Base-by-base conservation (phyloP, 768 basidiomycete genomes). In the Pulveroboletus ravenelii region DNA sequence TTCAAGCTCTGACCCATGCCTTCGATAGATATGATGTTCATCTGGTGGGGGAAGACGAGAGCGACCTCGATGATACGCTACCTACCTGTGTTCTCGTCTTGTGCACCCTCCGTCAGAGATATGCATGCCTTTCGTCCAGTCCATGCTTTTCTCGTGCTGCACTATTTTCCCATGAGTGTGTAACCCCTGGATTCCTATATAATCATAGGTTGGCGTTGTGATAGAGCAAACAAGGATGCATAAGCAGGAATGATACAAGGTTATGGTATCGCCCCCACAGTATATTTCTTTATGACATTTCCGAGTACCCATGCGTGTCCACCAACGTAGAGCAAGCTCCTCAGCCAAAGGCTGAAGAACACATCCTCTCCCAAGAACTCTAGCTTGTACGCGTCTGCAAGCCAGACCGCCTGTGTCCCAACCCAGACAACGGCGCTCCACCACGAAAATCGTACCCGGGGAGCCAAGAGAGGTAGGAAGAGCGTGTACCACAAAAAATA, bases 401-500 rank as follows among this genome's bases (percentile, higher is more conserved):
- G 78, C 96, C 96, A 99, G 17, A 93, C 52, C 0, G 79, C 92
- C 72, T 97, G 94, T 9, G 78, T 79, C 0, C 77, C 81, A 0
- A 80, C 72, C 95, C 95, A 99, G 2, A 84, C 71, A 1, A 59
- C 71, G 1, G 78, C 42, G 42, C 78, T 77, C 6, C 66, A 52
- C 15, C 69, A 66, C 1, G 82, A 73, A 40, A 91, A 73, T 1
- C 70, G 66, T 0, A 96, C 68, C 3, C 70, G 75, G 0, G 92
- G 87, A 4, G 93, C 76, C 20, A 95, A 73, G 3, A 93, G 77
- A 0, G 95, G 93, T 0, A 98, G 69, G 53, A 98, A 81, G 44
- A 93, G 81, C 13, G 92, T 81, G 64, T 93, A 97, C 96, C 96
- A 99, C 35, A 95, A 75, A 71, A 98, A 99, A 68, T 99, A 99